These are phyloP conservation scores for Cubamyces sp. DNA, from an alignment of 768 basidiomycete species.

Conservation along the genomic window DNA sequence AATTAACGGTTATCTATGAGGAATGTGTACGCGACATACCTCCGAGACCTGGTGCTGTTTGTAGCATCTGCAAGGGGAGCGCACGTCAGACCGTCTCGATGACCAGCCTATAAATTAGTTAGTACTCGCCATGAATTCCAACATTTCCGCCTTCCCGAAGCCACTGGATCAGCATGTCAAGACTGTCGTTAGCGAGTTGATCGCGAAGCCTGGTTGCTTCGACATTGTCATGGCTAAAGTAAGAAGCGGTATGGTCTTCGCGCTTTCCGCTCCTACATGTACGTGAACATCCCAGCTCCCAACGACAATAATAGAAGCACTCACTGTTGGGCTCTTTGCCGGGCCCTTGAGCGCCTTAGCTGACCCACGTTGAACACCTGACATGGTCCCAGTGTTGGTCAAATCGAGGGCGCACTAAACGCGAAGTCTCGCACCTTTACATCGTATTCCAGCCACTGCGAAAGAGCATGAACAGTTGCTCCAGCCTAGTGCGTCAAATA, in stretches of 20 bases:
- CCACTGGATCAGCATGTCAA: constrained; percentile 96
- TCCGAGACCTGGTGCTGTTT: constrained; percentile 80
- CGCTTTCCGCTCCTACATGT: constrained; percentile 70
- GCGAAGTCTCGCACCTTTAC: constrained; percentile 67
- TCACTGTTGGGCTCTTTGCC: constrained; percentile 75
- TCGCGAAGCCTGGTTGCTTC: constrained; percentile 81
- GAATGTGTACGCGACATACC: constrained; percentile 46
- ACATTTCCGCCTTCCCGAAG: constrained; percentile 95
- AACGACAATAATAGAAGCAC: constrained; percentile 21
- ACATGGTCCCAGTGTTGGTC: not conserved
- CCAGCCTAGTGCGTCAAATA: too few relatives aligned
- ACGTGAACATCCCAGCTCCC: not conserved
- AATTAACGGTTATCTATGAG: too few relatives aligned
- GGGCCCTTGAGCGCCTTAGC: constrained; percentile 83
- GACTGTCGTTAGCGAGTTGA: constrained; percentile 82
- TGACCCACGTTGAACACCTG: constrained; percentile 99
- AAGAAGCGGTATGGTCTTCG: constrained; percentile 89
- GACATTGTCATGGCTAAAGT: constrained; percentile 86
- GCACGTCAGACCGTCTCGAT: not conserved
- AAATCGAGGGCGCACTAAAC: not conserved
- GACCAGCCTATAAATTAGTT: constrained; percentile 6
- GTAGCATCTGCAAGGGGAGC: constrained; percentile 74
- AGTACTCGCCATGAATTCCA: constrained; percentile 93
- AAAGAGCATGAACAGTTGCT: too few relatives aligned
- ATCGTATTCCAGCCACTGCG: constrained; percentile 96